Evolutionary conservation across 768 basidiomycete species (phyloP), one percentile per base, ranked within the genome.

Genomic region (Clitopilus hobsonii): DNA sequence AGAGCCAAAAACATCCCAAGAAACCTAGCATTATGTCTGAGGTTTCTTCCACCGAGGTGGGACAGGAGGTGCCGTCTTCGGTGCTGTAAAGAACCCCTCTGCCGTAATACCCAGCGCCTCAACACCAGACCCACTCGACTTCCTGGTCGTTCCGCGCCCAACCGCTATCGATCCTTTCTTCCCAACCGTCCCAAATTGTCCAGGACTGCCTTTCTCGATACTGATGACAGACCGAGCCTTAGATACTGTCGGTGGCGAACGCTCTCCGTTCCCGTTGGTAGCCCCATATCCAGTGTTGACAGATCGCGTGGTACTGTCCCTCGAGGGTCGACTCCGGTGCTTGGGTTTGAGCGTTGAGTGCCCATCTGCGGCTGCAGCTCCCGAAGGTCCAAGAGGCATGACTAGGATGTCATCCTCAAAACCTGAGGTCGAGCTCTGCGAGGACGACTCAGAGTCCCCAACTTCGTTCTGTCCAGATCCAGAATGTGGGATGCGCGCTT

Each of bases 21-120:
- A 41, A 20, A 2, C 41, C 41, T 8, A 18, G 30, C 16, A 20
- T 20, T 45, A 45, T 45, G n/a, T 45, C n/a, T n/a, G n/a, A 1
- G 41, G 41, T 23, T 45, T 38, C 41, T 18, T 24, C 11, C 30
- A 55, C 45, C 53, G 5, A 38, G 57, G 54, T 8, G 73, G 72
- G 0, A 72, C 66, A 10, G 72, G 71, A 1, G 76, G 74, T 3
- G 70, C 67, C 28, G 60, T 60, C 26, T 58, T 59, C 6, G 87
- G 84, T 3, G 88, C 74, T 11, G 77, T 72, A 67, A 93, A 93
- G 65, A 92, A 92, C 0, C 91, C 91, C 20, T 77, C 77, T 28
- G 89, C 91, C 27, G 86, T 90, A 47, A 93, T 75, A 16, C 89
- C 79, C 45, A 87, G 66, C 24, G 89, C 86, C 70, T 89, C 86